A percentile compares a stretch with the other conserved stretches of the same genome.
Evolutionary conservation across 768 basidiomycete species (phyloP).

Genomic region (Lentinula detonsa): DNA sequence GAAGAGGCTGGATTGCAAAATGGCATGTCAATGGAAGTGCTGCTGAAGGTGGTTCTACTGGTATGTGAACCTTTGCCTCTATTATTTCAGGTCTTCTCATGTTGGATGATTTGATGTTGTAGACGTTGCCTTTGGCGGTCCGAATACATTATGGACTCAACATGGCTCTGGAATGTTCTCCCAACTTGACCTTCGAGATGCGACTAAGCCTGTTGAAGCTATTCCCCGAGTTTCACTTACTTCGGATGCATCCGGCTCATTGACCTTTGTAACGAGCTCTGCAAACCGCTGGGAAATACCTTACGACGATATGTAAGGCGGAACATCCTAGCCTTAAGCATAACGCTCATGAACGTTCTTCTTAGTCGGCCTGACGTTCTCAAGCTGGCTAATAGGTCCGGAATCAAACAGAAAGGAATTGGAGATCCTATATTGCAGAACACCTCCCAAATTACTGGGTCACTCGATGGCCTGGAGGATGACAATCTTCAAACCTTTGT

Average conservation of each 20-base stretch:
- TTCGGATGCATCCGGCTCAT: conserved; percentile 61
- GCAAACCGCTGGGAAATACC: conserved; percentile 56
- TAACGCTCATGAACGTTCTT: not conserved
- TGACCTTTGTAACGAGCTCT: conserved; percentile 64
- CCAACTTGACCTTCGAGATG: conserved; percentile 68
- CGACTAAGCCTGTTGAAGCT: conserved; percentile 58
- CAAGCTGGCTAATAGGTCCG: conserved; percentile 14
- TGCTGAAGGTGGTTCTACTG: conserved; percentile 69
- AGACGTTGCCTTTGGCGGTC: conserved; percentile 69
- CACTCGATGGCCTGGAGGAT: conserved; percentile 28
- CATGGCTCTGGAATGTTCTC: conserved; percentile 75
- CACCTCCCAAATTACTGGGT: conserved; percentile 52
- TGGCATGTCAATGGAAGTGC: conserved; percentile 66
- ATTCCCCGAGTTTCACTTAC: conserved; percentile 57
- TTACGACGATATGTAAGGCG: conserved; percentile 71
- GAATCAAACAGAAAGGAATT: conserved; percentile 44
- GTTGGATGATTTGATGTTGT: not conserved
- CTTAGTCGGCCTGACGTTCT: not conserved
- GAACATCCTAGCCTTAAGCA: not conserved
- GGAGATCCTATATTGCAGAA: conserved; percentile 53
- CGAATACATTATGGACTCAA: conserved; percentile 68
- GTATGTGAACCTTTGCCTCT: conserved; percentile 26
- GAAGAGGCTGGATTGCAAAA: conserved; percentile 76
- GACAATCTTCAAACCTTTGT: conserved; percentile 46
- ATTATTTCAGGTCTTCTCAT: conserved; percentile 1